phyloP scores from a whole-genome alignment of 495 filamentous ascomycete species.

The Lasiosphaeris hirsuta region DNA sequence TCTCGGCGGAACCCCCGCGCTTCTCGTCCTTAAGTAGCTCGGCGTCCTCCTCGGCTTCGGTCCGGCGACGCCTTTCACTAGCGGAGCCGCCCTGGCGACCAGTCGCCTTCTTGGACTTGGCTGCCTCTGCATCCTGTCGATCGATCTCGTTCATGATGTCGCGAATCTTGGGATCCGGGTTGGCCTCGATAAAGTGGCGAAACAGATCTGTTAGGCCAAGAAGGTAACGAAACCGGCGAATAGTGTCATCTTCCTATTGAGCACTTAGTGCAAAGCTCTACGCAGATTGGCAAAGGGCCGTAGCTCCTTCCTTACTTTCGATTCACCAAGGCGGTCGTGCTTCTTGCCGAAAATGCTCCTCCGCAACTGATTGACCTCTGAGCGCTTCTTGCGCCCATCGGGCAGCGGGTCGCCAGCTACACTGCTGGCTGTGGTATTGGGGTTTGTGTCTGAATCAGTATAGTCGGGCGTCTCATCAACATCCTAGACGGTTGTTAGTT shows the following conservation, averaged over 20 bases:
- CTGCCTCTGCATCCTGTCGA: conserved; percentile 77
- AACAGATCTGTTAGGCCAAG: conserved; percentile 96
- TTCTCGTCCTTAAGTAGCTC: conserved; percentile 91
- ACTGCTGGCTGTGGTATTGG: conserved; percentile 87
- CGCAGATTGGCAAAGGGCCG: not conserved
- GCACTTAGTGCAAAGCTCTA: conserved; percentile 7
- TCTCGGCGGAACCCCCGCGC: conserved; percentile 77
- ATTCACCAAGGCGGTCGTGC: conserved; percentile 82
- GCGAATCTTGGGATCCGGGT: conserved; percentile 86
- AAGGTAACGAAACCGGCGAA: conserved; percentile 92
- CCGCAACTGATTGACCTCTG: conserved; percentile 80
- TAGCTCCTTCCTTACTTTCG: conserved; percentile 61
- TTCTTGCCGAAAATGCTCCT: conserved; percentile 93
- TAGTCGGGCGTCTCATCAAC: conserved; percentile 81
- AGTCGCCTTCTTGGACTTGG: conserved; percentile 65
- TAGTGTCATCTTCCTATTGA: conserved; percentile 87
- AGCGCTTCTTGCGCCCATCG: conserved; percentile 81
- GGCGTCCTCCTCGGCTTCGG: conserved; percentile 96
- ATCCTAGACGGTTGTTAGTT: conserved; percentile 46
- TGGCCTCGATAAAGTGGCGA: conserved; percentile 98
- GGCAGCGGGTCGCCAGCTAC: conserved; percentile 65
- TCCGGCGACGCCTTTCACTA: conserved; percentile 74
- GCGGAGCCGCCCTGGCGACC: conserved; percentile 81
- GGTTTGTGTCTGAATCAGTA: conserved; percentile 89
- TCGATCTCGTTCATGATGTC: conserved; percentile 92